Evolutionary conservation across 2,329 filamentous ascomycete species (phyloP).

Genomic region (Ustilaginoidea virens): DNA sequence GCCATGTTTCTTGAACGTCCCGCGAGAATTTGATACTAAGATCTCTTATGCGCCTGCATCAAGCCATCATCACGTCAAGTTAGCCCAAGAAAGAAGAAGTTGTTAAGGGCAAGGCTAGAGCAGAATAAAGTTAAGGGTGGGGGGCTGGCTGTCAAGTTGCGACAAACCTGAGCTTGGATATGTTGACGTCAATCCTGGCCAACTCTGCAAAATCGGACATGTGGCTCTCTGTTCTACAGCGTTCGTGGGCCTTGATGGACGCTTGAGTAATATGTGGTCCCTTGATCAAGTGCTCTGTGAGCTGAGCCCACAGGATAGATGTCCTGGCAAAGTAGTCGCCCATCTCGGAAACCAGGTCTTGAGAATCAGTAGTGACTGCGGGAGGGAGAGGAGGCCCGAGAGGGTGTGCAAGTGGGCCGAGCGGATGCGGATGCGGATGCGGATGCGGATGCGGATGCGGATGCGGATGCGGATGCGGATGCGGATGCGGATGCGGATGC

Average conservation of each 20-base stretch:
- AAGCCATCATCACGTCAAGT: too few species aligned
- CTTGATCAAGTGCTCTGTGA: conserved; percentile 18
- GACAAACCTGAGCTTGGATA: conserved; percentile 18
- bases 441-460: too few species aligned
- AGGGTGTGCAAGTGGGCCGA: too few species aligned
- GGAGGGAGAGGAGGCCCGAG: too few species aligned
- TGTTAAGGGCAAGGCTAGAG: too few species aligned
- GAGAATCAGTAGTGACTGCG: too few species aligned
- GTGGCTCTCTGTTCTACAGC: conserved; percentile 9
- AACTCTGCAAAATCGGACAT: conserved; percentile 15
- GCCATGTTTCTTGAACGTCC: conserved; percentile 19
- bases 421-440: too few species aligned
- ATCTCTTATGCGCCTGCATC: conserved; percentile 19
- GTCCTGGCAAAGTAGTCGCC: conserved; percentile 20
- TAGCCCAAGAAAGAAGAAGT: too few species aligned
- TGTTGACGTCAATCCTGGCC: conserved; percentile 16
- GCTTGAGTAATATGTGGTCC: conserved; percentile 18
- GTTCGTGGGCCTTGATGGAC: conserved; percentile 13
- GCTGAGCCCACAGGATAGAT: conserved; percentile 16
- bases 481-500: too few species aligned
- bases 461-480: too few species aligned
- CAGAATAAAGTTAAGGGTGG: too few species aligned
- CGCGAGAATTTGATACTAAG: conserved; percentile 18
- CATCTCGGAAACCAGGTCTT: conserved; percentile 17
- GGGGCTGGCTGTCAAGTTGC: too few species aligned